phyloP scores from a whole-genome alignment of 2,329 filamentous ascomycete genomes.

The Zasmidium cellare region DNA sequence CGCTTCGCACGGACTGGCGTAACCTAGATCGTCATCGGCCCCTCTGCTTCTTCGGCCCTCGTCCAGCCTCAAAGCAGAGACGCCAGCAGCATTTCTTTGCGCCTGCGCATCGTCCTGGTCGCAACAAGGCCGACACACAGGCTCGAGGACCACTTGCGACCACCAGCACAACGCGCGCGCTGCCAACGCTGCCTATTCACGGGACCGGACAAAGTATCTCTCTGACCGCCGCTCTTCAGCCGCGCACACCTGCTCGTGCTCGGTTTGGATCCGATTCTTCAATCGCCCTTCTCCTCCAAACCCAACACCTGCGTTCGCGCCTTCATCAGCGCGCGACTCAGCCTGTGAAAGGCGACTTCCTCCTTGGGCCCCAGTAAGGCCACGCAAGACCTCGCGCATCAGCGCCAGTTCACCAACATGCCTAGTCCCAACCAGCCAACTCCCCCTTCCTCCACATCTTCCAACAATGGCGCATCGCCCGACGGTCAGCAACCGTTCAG shows the following conservation, averaged over 20 bases:
- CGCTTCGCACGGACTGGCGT: background rate
- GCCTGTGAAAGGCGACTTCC: background rate
- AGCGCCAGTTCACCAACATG: background rate
- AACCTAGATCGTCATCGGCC: background rate
- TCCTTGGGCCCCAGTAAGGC: background rate
- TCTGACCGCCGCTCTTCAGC: background rate
- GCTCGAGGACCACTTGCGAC: background rate
- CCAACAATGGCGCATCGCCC: slow-evolving; percentile 74
- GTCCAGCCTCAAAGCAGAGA: background rate
- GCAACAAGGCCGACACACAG: background rate
- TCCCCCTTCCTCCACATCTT: slow-evolving; percentile 75
- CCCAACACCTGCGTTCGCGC: background rate
- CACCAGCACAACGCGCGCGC: background rate
- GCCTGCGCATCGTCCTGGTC: background rate
- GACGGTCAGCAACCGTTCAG: slow-evolving; percentile 72
- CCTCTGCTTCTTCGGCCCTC: background rate
- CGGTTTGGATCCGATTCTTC: background rate
- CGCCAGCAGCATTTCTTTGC: background rate
- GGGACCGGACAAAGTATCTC: background rate
- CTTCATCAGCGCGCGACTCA: background rate
- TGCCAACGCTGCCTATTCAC: background rate
- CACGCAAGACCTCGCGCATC: background rate
- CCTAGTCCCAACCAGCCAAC: slow-evolving; percentile 53
- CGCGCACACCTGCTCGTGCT: background rate
- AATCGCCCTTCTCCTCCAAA: background rate